Conservation (phyloP, 257 asterid genomes). For the Prunella vulgaris region DNA sequence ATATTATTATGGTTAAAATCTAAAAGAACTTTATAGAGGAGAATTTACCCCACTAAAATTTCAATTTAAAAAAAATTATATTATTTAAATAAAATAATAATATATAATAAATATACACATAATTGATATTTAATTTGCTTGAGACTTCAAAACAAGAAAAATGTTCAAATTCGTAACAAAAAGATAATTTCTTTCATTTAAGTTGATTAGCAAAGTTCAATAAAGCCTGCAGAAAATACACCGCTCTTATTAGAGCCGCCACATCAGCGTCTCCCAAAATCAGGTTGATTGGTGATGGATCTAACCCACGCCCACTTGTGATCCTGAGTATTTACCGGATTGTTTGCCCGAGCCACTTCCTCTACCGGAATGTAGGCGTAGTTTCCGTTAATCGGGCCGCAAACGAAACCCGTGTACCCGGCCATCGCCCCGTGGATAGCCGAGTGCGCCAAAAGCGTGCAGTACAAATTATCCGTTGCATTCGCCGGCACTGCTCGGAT, state of each 20-base stretch:
- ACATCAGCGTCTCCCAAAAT: conserved; percentile 30
- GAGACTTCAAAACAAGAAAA: too few relatives aligned
- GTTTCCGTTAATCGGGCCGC: conserved; percentile 65
- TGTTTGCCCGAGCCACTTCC: conserved; percentile 63
- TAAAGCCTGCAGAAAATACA: not conserved
- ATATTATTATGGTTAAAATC: too few relatives aligned
- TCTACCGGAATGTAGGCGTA: conserved; percentile 75
- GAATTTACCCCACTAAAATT: too few relatives aligned
- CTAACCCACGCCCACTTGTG: conserved; percentile 94
- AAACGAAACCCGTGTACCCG: conserved; percentile 73
- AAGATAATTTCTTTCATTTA: not conserved
- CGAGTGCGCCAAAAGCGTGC: conserved; percentile 69
- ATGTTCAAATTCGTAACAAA: too few relatives aligned
- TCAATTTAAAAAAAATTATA: too few relatives aligned
- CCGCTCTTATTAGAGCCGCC: not conserved
- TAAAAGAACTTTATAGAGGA: too few relatives aligned
- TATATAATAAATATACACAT: too few relatives aligned
- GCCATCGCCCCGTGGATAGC: conserved; percentile 88
- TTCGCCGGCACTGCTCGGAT: conserved; percentile 69
- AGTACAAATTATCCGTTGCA: conserved; percentile 65
- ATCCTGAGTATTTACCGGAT: conserved; percentile 51
- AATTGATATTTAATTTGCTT: too few relatives aligned
- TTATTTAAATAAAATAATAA: too few relatives aligned
- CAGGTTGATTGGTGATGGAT: conserved; percentile 79
- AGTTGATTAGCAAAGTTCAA: not conserved